Conservation (phyloP, 108 stramenopile species). For the Cyclotella cryptica region DNA sequence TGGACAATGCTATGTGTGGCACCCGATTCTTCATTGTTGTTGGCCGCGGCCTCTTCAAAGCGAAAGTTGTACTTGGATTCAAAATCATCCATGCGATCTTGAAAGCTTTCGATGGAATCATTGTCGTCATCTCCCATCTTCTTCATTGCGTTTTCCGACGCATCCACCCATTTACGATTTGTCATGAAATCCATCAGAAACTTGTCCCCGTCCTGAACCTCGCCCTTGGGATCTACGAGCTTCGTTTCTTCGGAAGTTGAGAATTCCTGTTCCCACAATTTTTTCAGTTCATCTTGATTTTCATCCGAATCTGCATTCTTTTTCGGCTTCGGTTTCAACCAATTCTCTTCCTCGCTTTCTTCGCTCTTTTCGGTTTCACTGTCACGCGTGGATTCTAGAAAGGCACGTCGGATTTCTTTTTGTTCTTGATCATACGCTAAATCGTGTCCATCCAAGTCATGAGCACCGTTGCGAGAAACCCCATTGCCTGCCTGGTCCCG, state of each 20-base stretch:
- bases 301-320: background rate
- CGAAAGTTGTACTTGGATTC: slow-evolving; percentile 99
- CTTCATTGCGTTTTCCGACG: slow-evolving; percentile 20
- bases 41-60: slow-evolving; percentile 93
- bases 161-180: slow-evolving; percentile 84
- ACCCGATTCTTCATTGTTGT: slow-evolving; percentile 51
- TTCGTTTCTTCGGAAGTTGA: slow-evolving; percentile 51
- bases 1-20: slow-evolving; percentile 72
- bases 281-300: slow-evolving; percentile 66
- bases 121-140: slow-evolving; percentile 34
- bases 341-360: slow-evolving; percentile 36
- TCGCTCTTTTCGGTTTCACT: slow-evolving; percentile 44
- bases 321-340: slow-evolving; percentile 52
- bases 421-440: slow-evolving; percentile 96
- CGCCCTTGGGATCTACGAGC: slow-evolving; percentile 86
- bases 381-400: slow-evolving; percentile 70
- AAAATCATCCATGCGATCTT: slow-evolving; percentile 93
- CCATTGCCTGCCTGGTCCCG: slow-evolving; percentile 4
- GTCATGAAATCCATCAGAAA: slow-evolving; percentile 87
- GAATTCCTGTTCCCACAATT: slow-evolving; percentile 68
- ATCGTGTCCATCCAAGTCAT: slow-evolving; percentile 14
- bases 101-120: slow-evolving; percentile 79
- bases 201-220: slow-evolving; percentile 88
- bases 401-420: slow-evolving; percentile 80
- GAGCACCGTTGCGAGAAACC: background rate